Evolutionary conservation across 768 basidiomycete genomes (phyloP), one percentile per base, ranked within the genome.

Genomic region (Phlebiopsis gigantea): DNA sequence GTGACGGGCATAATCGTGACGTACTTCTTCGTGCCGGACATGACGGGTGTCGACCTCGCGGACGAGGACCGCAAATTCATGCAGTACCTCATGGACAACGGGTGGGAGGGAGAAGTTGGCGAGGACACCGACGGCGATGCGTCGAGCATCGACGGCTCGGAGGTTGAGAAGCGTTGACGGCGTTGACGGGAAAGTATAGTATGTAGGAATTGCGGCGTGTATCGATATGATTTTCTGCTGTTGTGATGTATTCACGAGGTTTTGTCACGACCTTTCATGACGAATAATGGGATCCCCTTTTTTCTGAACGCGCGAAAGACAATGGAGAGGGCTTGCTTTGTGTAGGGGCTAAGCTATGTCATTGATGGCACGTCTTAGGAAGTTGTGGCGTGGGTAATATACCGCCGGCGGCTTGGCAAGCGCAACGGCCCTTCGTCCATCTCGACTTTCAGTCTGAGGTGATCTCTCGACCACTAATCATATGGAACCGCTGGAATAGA

Each of bases 1-100:
- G 71, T 83, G 30, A 68, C 73, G 8, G 87, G 86, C 21, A 79
- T 88, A 52, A 48, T 85, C 21, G 75, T 87, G 53, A 83, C 87
- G 3, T 87, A 81, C 63, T 81, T 86, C 68, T 85, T 82, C 66
- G 77, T 86, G 2, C 82, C 84, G 26, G 83, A 85, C 63, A 81
- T 82, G 78, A 85, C 83, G 21, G 43, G 25, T 47, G 72, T 80
- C 2, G 86, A 88, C 65, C 76, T 88, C 9, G 80, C 78, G 2
- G 82, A 83, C 8, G 86, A 87, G 64, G 87, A 88, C 63, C 73
- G 69, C 19, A 79, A 76, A 53, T 88, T 87, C 66, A 73, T 82
- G 69, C 67, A 74, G 57, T 88, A 81, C 67, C 71, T 88, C 31
- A 68, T 73, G 4, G 80, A 76, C 2, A 81, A 87, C 63, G 86